A percentile compares a stretch with the other conserved stretches of the same genome.
Conservation (phyloP, 164 flowering plant species). For the Liquidambar formosana region DNA sequence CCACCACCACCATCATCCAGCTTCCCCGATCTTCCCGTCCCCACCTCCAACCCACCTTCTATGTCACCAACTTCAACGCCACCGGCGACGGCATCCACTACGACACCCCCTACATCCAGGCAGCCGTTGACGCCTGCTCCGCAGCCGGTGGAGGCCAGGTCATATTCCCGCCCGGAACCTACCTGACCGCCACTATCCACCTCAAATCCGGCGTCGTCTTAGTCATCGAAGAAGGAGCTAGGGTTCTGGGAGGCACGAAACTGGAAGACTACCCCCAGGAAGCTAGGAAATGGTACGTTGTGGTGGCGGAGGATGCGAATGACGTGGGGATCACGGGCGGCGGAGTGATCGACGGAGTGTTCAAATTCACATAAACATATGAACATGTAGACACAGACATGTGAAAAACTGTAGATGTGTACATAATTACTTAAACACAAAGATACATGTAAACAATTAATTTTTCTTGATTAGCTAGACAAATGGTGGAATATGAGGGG, state of each 20-base stretch:
- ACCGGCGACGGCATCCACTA: constrained; percentile 64
- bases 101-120: constrained; percentile 73
- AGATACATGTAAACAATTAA: too few relatives aligned
- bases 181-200: constrained; percentile 68
- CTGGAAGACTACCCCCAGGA: constrained; percentile 61
- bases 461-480: too few relatives aligned
- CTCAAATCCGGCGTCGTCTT: constrained; percentile 63
- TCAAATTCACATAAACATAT: too few relatives aligned
- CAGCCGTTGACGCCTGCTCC: constrained; percentile 68
- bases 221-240: constrained; percentile 49
- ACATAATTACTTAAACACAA: too few relatives aligned
- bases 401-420: too few relatives aligned
- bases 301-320: constrained; percentile 67
- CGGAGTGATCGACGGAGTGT: constrained; percentile 82
- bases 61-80: constrained; percentile 79
- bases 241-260: constrained; percentile 55
- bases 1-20: constrained; percentile 7
- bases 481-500: too few relatives aligned
- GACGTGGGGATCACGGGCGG: constrained; percentile 83
- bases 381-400: too few relatives aligned
- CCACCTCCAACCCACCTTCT: constrained; percentile 25
- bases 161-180: constrained; percentile 56
- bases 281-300: constrained; percentile 62
- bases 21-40: constrained; percentile 1
- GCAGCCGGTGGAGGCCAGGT: constrained; percentile 48